A percentile compares a stretch with the other conserved stretches of the same genome.
phyloP scores from a whole-genome alignment of 805 yeast genomes.

The Saccharomycopsis schoenii region DNA sequence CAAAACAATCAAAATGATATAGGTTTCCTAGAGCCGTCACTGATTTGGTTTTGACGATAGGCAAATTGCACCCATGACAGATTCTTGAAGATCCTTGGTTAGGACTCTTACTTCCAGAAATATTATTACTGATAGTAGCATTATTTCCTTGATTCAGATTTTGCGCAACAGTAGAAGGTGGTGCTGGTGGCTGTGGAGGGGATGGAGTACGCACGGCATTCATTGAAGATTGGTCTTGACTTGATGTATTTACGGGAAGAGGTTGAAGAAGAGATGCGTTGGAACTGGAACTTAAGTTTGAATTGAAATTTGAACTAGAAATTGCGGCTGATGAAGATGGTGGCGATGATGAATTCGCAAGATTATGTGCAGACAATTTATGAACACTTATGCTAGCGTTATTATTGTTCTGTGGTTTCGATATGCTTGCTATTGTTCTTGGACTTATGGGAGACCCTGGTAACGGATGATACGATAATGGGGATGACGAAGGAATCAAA shows the following conservation, averaged over 20 bases:
- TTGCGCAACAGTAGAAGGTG: not conserved
- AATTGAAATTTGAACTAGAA: not conserved
- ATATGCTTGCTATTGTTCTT: not conserved
- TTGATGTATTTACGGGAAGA: not conserved
- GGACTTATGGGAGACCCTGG: not conserved
- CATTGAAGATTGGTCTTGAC: not conserved
- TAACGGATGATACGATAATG: not conserved
- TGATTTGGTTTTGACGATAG: slow-evolving; percentile 55
- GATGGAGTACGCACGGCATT: not conserved
- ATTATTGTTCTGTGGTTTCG: not conserved
- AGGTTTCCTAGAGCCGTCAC: slow-evolving; percentile 75
- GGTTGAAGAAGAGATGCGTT: not conserved
- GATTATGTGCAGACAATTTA: not conserved
- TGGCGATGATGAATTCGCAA: not conserved
- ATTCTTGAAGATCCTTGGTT: slow-evolving; percentile 21
- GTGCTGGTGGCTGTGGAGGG: not conserved
- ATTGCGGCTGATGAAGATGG: not conserved
- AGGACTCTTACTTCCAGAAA: not conserved
- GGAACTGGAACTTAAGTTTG: not conserved
- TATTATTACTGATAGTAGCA: not conserved
- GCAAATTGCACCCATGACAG: slow-evolving; percentile 44
- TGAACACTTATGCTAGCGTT: not conserved
- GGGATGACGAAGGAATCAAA: not conserved
- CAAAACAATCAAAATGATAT: slow-evolving; percentile 81
- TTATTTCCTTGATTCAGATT: not conserved